These are phyloP conservation scores for Starmerella floricola DNA, from an alignment of 805 yeast genomes.

Conservation along the genomic window DNA sequence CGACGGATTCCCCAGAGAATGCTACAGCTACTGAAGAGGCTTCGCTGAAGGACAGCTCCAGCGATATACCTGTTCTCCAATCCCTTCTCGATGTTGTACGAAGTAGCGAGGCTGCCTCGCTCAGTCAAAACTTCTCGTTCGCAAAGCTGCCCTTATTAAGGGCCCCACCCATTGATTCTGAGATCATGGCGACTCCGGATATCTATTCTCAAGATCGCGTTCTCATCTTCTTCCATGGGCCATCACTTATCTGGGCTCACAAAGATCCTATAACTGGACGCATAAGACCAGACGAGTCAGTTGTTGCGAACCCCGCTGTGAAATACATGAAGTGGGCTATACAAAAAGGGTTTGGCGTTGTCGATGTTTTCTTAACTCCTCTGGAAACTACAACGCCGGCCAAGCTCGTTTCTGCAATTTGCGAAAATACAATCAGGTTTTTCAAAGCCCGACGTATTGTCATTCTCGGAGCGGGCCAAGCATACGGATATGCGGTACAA, in stretches of 20 bases:
- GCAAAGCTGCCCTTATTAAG: slow-evolving; percentile 51
- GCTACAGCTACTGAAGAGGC: not conserved
- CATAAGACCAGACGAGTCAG: slow-evolving; percentile 58
- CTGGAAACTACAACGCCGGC: slow-evolving; percentile 16
- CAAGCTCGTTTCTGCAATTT: slow-evolving; percentile 50
- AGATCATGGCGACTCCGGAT: slow-evolving; percentile 57
- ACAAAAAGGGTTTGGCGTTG: slow-evolving; percentile 53
- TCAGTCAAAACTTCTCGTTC: slow-evolving; percentile 44
- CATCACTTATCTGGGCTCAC: slow-evolving; percentile 86
- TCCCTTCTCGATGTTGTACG: slow-evolving; percentile 62
- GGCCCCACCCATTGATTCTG: slow-evolving; percentile 44
- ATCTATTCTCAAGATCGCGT: slow-evolving; percentile 49
- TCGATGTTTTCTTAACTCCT: slow-evolving; percentile 43
- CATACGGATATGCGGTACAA: slow-evolving; percentile 77
- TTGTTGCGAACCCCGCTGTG: slow-evolving; percentile 62
- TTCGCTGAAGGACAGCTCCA: not conserved
- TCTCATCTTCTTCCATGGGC: slow-evolving; percentile 70
- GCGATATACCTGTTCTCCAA: slow-evolving; percentile 6
- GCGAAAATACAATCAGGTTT: slow-evolving; percentile 83
- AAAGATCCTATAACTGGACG: slow-evolving; percentile 64
- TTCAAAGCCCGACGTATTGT: slow-evolving; percentile 60
- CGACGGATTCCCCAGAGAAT: too few species aligned
- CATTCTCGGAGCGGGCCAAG: slow-evolving; percentile 80
- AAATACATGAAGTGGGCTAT: slow-evolving; percentile 59
- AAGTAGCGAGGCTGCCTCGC: slow-evolving; percentile 46